phyloP scores from a whole-genome alignment of 768 basidiomycete genomes.

The Tylopilus rubrobrunneus region DNA sequence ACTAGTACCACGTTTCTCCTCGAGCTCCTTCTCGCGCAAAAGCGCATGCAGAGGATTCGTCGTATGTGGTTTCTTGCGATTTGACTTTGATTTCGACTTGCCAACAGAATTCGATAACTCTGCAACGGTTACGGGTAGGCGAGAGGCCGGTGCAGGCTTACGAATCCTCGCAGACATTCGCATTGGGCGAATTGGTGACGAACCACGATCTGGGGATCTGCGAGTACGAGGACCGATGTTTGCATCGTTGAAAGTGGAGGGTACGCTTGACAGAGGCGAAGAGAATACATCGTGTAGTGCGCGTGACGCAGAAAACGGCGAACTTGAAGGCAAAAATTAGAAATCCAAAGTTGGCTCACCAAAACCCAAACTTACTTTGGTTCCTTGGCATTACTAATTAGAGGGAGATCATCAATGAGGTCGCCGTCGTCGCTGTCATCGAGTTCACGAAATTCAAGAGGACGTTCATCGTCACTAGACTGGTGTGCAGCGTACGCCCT shows the following conservation, averaged over 20 bases:
- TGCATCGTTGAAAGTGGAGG: conserved; percentile 7
- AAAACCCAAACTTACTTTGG: conserved; percentile 9
- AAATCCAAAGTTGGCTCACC: neutral
- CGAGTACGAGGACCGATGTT: neutral
- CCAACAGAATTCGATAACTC: conserved; percentile 4
- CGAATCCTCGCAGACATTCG: conserved; percentile 20
- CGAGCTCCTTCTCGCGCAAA: conserved; percentile 46
- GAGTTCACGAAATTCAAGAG: conserved; percentile 39
- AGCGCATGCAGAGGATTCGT: conserved; percentile 55
- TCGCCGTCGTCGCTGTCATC: conserved; percentile 54
- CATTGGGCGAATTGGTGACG: conserved; percentile 4
- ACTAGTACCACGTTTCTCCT: conserved; percentile 33
- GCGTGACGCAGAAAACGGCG: neutral
- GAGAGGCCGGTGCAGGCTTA: conserved; percentile 10
- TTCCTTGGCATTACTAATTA: conserved; percentile 1
- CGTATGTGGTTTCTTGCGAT: conserved; percentile 20
- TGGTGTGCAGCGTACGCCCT: conserved; percentile 45
- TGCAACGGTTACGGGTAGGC: conserved; percentile 11
- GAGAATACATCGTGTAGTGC: conserved; percentile 8
- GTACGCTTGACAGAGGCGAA: conserved; percentile 22
- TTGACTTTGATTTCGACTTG: neutral
- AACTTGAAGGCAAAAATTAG: conserved; percentile 7
- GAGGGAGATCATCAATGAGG: conserved; percentile 19
- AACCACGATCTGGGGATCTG: neutral
- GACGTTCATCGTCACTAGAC: conserved; percentile 42